Percentiles rank a stretch among this genome's conserved stretches.
phyloP scores from a whole-genome alignment of 306 rosid species.

The Acacia crassicarpa region DNA sequence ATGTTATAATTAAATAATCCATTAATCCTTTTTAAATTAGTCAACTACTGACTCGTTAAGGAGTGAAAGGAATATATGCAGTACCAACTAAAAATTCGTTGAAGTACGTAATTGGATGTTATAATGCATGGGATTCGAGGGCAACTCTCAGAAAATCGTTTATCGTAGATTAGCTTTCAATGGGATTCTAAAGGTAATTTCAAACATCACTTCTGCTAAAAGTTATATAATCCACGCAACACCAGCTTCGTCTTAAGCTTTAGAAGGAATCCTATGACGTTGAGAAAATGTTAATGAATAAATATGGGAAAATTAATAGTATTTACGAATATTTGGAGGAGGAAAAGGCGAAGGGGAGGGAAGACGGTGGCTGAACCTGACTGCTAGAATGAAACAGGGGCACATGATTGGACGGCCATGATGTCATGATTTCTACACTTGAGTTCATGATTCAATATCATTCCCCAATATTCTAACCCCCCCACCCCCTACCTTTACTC shows the following conservation, averaged over 20 bases:
- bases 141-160: neutral
- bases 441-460: slow-evolving; percentile 46
- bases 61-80: no score
- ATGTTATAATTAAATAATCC: no score
- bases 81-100: neutral
- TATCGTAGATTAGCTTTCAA: neutral
- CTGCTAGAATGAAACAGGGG: slow-evolving; percentile 47
- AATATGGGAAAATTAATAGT: no score
- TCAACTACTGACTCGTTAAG: no score
- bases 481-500: neutral
- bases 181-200: no score
- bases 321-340: no score
- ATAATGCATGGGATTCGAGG: neutral
- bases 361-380: slow-evolving; percentile 20
- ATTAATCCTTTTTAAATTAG: no score
- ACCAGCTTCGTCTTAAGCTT: no score
- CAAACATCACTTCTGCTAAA: no score
- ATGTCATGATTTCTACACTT: slow-evolving; percentile 64
- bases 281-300: no score
- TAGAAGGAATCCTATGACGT: no score
- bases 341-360: neutral
- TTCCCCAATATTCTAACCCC: slow-evolving; percentile 26
- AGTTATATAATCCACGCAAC: no score
- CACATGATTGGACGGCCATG: slow-evolving; percentile 77
- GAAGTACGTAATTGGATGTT: neutral